These are phyloP conservation scores for Trichophyton mentagrophytes DNA, from an alignment of 2,329 filamentous ascomycete genomes.

Conservation along the genomic window DNA sequence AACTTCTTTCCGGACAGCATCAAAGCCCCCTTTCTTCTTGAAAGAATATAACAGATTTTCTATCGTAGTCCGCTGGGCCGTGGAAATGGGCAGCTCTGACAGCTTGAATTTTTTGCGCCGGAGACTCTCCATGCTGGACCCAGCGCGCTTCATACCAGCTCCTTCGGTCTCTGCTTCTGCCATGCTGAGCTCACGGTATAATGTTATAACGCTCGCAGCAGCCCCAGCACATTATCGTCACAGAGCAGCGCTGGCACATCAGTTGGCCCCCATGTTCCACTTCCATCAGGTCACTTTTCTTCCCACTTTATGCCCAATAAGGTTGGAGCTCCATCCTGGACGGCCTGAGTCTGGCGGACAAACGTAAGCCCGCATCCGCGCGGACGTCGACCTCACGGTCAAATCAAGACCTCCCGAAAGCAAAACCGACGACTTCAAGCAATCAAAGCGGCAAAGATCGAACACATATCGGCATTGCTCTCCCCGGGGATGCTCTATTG, in stretches of 20 bases:
- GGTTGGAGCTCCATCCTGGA: no score
- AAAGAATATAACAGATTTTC: slow-evolving; percentile 50
- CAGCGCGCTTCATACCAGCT: slow-evolving; percentile 19
- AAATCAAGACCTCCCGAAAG: background rate
- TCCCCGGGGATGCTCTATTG: background rate
- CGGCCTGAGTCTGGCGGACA: background rate
- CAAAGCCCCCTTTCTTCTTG: slow-evolving; percentile 55
- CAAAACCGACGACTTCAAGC: background rate
- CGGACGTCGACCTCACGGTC: background rate
- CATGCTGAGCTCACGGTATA: slow-evolving; percentile 15
- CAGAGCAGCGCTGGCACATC: background rate
- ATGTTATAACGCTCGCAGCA: background rate
- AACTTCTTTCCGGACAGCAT: slow-evolving; percentile 47
- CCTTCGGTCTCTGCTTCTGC: slow-evolving; percentile 20
- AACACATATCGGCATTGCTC: background rate
- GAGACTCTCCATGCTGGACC: slow-evolving; percentile 19
- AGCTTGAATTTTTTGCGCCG: slow-evolving; percentile 43
- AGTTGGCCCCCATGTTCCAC: background rate
- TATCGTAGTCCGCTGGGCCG: slow-evolving; percentile 45
- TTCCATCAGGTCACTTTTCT: no score
- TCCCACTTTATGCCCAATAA: no score
- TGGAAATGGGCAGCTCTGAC: slow-evolving; percentile 48
- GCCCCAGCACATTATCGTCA: background rate
- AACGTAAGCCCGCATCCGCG: background rate
- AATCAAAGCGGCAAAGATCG: background rate